A percentile compares a stretch with the other conserved stretches of the same genome.
phyloP scores from a whole-genome alignment of 257 asterid species.

The Plantago major region DNA sequence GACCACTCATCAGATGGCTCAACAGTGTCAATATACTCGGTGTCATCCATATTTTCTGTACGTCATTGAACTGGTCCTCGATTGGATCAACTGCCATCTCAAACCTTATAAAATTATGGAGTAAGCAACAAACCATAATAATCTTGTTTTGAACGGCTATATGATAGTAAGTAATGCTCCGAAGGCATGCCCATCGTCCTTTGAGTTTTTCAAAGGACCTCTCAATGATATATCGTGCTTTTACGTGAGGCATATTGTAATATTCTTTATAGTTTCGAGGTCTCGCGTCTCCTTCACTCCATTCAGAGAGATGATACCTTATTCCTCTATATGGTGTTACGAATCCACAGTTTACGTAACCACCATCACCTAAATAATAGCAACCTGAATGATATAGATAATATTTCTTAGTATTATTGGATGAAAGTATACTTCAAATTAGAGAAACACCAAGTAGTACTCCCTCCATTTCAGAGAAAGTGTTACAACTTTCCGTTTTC shows the following conservation, averaged over 20 bases:
- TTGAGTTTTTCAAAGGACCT: background rate
- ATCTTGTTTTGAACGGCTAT: background rate
- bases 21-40: background rate
- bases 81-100: slow-evolving; percentile 2
- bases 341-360: too few relatives aligned
- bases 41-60: background rate
- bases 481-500: too few relatives aligned
- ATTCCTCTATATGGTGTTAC: too few relatives aligned
- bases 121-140: background rate
- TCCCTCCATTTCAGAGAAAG: too few relatives aligned
- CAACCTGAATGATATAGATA: too few relatives aligned
- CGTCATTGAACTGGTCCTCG: background rate
- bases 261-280: too few relatives aligned
- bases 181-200: background rate
- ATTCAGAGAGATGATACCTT: too few relatives aligned
- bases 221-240: background rate
- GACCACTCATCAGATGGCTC: slow-evolving; percentile 1
- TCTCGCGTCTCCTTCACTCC: too few relatives aligned
- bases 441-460: too few relatives aligned
- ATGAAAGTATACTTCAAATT: too few relatives aligned
- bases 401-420: too few relatives aligned
- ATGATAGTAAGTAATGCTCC: background rate
- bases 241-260: background rate
- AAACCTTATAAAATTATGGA: background rate
- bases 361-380: too few relatives aligned